Evolutionary conservation across 495 filamentous ascomycete species (phyloP), one percentile per base, ranked within the genome.

Genomic region (Penicillium samsonianum): DNA sequence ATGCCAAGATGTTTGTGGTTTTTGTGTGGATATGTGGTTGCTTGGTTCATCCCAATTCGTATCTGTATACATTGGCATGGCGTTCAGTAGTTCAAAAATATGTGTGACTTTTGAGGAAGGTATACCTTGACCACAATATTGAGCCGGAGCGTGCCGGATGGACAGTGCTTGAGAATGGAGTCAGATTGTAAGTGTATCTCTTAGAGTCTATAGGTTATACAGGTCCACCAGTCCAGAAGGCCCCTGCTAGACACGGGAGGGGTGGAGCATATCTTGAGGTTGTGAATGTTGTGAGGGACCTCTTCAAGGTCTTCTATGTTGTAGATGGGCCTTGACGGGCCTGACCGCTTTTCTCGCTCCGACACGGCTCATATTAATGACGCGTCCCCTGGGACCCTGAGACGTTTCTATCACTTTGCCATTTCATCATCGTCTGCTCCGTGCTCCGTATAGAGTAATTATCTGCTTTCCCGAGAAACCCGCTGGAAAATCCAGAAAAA

Each of bases 141-240:
- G 23, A 43, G 35, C 61, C 63, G 65, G 60, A 63, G 54, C 19
- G 60, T 53, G 65, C 63, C 65, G 65, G 65, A 68, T 64, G 42
- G 50, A 48, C 63, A 66, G 51, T 30, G 7, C 31, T 52, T 50
- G 35, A 38, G 16, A 38, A n/a, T 38, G 35, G 35, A 17, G 35
- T 38, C 35, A 8, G 11, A n/a, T 38, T n/a, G 35, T 38, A n/a
- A 62, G 61, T 58, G 43, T 60, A 62, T 59, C 58, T 25, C 25
- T n/a, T 19, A 17, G 17, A 40, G 35, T 17, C 14, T 17, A 38
- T 44, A 41, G 25, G 50, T 5, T 43, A 8, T 53, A 31, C 50
- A 53, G 50, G 22, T 41, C 40, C 28, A 43, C 41, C 41, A 8
- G 51, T 33, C 25, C 50, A 64, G 61, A 38, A 17, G 46, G 62